phyloP scores from a whole-genome alignment of 805 yeast genomes.

The Ogataea populi-albae region DNA sequence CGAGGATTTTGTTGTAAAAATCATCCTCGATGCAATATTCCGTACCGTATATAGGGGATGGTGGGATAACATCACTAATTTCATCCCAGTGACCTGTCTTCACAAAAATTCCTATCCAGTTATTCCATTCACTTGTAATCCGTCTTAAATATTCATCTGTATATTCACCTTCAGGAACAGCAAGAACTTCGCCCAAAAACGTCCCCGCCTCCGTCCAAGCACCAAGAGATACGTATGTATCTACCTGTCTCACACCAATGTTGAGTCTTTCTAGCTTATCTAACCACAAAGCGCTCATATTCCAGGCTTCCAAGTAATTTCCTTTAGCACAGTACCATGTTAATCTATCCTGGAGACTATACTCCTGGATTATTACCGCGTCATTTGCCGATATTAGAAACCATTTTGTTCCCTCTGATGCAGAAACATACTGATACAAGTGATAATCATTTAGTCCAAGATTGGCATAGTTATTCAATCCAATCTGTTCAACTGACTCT shows the following conservation, averaged over 20 bases:
- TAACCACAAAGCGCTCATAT: conserved; percentile 59
- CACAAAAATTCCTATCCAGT: conserved; percentile 55
- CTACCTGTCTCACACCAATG: conserved; percentile 59
- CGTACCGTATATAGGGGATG: conserved; percentile 25
- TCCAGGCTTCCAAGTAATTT: conserved; percentile 71
- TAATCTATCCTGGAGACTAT: conserved; percentile 66
- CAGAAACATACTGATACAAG: conserved; percentile 51
- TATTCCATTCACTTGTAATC: conserved; percentile 55
- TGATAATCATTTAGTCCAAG: conserved; percentile 81
- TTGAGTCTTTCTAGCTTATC: conserved; percentile 47
- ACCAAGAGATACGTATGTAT: conserved; percentile 38
- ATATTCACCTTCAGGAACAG: conserved; percentile 21
- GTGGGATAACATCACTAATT: conserved; percentile 59
- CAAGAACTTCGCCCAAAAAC: conserved; percentile 44
- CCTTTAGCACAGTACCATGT: conserved; percentile 65
- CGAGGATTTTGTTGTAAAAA: conserved; percentile 47
- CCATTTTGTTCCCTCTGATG: conserved; percentile 39
- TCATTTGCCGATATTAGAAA: conserved; percentile 78
- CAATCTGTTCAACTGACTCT: conserved; percentile 74
- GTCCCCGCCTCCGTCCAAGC: conserved; percentile 57
- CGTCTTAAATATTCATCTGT: conserved; percentile 20
- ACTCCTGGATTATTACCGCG: conserved; percentile 70
- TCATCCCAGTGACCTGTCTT: conserved; percentile 42
- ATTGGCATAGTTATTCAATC: conserved; percentile 51
- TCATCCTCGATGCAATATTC: conserved; percentile 32